Percentiles rank a stretch among this genome's conserved stretches.
Conservation (phyloP, 768 basidiomycete genomes). For the Leccinum boreale region DNA sequence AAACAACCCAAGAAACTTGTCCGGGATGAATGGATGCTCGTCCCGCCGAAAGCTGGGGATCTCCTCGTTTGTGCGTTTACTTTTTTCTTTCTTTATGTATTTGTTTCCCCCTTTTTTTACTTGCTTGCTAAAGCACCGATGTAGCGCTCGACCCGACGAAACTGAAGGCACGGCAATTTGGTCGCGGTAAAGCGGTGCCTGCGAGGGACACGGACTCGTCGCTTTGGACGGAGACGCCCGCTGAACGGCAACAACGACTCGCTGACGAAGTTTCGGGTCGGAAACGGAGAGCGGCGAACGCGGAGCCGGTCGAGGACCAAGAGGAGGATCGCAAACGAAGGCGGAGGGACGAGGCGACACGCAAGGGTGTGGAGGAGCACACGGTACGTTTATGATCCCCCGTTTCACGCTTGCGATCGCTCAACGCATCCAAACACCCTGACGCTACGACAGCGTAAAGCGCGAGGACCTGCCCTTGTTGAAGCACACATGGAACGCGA, state of each 20-base stretch:
- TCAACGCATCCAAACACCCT: neutral
- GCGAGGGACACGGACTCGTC: slow-evolving; percentile 50
- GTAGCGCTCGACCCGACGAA: slow-evolving; percentile 88
- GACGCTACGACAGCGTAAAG: slow-evolving; percentile 36
- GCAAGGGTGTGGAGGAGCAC: slow-evolving; percentile 73
- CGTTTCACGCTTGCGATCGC: neutral
- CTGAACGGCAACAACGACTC: slow-evolving; percentile 86
- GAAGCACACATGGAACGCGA: slow-evolving; percentile 45
- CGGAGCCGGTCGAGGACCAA: slow-evolving; percentile 35
- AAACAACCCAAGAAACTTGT: slow-evolving; percentile 71
- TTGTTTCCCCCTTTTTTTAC: neutral
- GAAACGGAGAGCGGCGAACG: slow-evolving; percentile 67
- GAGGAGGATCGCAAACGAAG: slow-evolving; percentile 50
- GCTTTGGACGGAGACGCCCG: slow-evolving; percentile 97
- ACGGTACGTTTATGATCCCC: slow-evolving; percentile 46
- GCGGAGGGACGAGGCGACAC: slow-evolving; percentile 65
- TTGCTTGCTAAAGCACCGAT: neutral
- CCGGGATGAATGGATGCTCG: slow-evolving; percentile 98
- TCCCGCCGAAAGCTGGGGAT: slow-evolving; percentile 81
- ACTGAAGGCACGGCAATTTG: slow-evolving; percentile 76
- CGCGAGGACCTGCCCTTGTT: slow-evolving; percentile 53
- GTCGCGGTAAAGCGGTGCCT: slow-evolving; percentile 46
- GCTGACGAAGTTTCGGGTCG: slow-evolving; percentile 94
- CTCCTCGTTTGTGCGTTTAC: slow-evolving; percentile 68
- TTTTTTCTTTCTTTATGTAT: neutral